Conservation (phyloP, 2,329 filamentous ascomycete genomes). For the Monilinia polystroma region DNA sequence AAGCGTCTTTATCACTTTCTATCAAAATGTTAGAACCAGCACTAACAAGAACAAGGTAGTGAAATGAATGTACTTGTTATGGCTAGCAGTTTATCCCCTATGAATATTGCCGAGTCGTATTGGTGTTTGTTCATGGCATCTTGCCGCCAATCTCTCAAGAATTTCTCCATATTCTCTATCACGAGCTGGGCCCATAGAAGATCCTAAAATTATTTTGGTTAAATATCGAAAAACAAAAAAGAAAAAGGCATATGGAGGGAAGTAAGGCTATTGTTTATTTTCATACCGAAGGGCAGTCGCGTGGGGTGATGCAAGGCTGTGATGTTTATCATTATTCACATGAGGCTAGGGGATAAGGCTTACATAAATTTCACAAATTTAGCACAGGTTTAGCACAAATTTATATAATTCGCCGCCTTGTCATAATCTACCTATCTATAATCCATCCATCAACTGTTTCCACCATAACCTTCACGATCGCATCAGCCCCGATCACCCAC, state of each 20-base stretch:
- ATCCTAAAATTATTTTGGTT: background rate
- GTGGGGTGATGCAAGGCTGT: conserved; percentile 25
- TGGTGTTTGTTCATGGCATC: conserved; percentile 95
- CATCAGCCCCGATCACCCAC: background rate
- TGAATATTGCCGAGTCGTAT: conserved; percentile 94
- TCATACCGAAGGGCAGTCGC: conserved; percentile 7
- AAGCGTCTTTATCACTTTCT: conserved; percentile 93
- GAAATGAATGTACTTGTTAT: conserved; percentile 68
- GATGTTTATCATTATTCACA: background rate
- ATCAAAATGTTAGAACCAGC: conserved; percentile 25
- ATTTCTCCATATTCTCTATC: conserved; percentile 73
- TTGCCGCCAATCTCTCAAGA: conserved; percentile 90
- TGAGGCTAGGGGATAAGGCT: background rate
- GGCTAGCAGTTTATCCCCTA: conserved; percentile 94
- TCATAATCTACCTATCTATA: background rate
- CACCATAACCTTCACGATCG: conserved; percentile 12
- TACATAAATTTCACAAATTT: conserved; percentile 4
- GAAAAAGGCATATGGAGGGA: background rate
- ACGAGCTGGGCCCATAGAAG: background rate
- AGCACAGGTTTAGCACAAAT: background rate
- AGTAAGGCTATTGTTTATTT: conserved; percentile 10
- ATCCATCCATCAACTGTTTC: background rate
- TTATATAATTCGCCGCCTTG: conserved; percentile 5
- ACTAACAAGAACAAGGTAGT: background rate
- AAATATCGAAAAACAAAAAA: background rate